phyloP scores from a whole-genome alignment of 1,284 basidiomycete genomes.

The Cystobasidium sp. region DNA sequence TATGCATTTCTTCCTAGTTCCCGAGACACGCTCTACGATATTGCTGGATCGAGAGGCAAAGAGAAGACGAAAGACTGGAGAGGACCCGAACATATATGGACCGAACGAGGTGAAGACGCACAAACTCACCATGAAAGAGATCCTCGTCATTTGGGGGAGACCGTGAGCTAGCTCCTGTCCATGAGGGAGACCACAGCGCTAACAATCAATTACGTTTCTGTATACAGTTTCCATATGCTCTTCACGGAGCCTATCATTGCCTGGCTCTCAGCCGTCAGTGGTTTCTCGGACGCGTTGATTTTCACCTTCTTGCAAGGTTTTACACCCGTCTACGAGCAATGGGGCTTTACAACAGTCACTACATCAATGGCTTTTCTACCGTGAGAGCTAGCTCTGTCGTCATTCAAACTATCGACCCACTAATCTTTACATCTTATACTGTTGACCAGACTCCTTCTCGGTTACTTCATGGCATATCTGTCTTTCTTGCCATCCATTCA shows the following conservation, averaged over 20 bases:
- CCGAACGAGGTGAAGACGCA: slow-evolving; percentile 55
- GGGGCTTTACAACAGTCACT: slow-evolving; percentile 56
- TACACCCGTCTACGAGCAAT: slow-evolving; percentile 58
- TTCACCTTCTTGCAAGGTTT: slow-evolving; percentile 60
- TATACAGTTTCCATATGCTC: slow-evolving; percentile 57
- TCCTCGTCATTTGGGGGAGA: slow-evolving; percentile 55
- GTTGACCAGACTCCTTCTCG: slow-evolving; percentile 54
- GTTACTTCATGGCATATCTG: slow-evolving; percentile 58
- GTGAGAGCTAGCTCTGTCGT: slow-evolving; percentile 41
- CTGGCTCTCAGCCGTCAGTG: slow-evolving; percentile 58
- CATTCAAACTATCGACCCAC: not conserved
- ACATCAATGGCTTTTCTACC: slow-evolving; percentile 57
- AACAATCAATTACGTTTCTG: slow-evolving; percentile 56
- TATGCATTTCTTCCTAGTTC: slow-evolving; percentile 58
- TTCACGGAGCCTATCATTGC: slow-evolving; percentile 59
- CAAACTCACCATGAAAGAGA: slow-evolving; percentile 56
- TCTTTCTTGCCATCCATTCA: slow-evolving; percentile 57
- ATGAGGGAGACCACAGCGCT: slow-evolving; percentile 54
- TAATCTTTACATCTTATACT: not conserved
- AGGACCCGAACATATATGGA: slow-evolving; percentile 56
- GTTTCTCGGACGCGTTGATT: slow-evolving; percentile 56
- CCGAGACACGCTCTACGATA: slow-evolving; percentile 58
- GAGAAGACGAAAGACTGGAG: slow-evolving; percentile 54
- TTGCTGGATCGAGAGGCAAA: slow-evolving; percentile 58
- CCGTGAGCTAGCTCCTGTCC: slow-evolving; percentile 45